A percentile compares a stretch with the other conserved stretches of the same genome.
These are phyloP conservation scores for Saccharomycopsis fermentans DNA, from an alignment of 805 yeast species.

Conservation along the genomic window DNA sequence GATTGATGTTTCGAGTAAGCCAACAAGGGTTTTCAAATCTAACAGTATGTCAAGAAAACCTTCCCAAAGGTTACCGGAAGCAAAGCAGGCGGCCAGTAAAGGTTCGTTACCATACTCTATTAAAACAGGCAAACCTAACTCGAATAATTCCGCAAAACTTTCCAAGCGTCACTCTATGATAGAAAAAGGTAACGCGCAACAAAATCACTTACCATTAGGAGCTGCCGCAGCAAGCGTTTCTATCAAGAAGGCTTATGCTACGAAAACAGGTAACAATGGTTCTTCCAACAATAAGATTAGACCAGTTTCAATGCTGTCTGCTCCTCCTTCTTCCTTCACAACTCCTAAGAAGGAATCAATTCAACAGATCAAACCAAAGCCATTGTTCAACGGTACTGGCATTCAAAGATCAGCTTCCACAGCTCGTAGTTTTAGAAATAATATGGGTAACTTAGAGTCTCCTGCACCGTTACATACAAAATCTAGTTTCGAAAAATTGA, in stretches of 20 bases:
- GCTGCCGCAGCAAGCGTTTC: not conserved
- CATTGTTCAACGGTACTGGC: not conserved
- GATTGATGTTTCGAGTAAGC: not conserved
- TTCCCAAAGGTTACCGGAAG: not conserved
- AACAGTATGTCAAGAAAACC: not conserved
- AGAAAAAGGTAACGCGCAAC: not conserved
- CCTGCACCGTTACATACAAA: constrained; percentile 8
- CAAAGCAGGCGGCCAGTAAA: not conserved
- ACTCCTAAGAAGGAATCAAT: not conserved
- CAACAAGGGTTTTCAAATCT: not conserved
- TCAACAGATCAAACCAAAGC: constrained; percentile 1
- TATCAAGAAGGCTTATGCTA: not conserved
- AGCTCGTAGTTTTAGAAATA: not conserved
- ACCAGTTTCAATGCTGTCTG: constrained; percentile 14
- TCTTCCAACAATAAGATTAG: constrained; percentile 3
- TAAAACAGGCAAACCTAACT: not conserved
- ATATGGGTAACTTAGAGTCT: constrained; percentile 7
- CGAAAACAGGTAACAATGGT: not conserved
- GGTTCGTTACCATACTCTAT: not conserved
- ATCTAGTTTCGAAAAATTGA: constrained; percentile 17
- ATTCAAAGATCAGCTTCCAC: not conserved
- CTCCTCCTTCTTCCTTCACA: constrained; percentile 4
- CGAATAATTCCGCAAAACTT: not conserved
- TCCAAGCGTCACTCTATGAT: not conserved
- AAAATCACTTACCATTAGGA: not conserved